Conservation (phyloP, 805 yeast species). For the Helenozyma rhizophorensis region DNA sequence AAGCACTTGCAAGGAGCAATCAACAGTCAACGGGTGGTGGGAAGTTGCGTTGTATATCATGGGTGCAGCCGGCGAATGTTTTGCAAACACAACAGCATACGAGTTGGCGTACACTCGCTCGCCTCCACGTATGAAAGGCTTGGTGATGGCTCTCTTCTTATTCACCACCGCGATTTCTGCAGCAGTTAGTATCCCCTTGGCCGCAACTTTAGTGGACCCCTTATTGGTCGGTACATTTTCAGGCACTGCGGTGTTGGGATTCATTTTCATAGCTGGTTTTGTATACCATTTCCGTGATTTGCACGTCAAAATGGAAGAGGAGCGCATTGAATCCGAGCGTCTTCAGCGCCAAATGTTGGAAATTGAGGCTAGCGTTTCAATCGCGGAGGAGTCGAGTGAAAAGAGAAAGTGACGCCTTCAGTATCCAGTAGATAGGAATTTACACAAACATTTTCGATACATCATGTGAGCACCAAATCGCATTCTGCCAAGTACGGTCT, state of each 20-base stretch:
- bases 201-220: conserved; percentile 39
- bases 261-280: conserved; percentile 29
- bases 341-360: too few relatives aligned
- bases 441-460: too few relatives aligned
- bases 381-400: too few relatives aligned
- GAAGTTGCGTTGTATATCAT: conserved; percentile 29
- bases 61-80: conserved; percentile 51
- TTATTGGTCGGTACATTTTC: conserved; percentile 40
- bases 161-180: conserved; percentile 45
- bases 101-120: conserved; percentile 52
- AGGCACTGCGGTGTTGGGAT: conserved; percentile 35
- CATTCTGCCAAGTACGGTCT: too few relatives aligned
- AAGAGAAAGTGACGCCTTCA: too few relatives aligned
- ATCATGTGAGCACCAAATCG: too few relatives aligned
- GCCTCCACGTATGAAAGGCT: conserved; percentile 47
- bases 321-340: conserved; percentile 14
- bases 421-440: too few relatives aligned
- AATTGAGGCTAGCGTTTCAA: too few relatives aligned
- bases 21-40: conserved; percentile 31
- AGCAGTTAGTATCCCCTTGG: conserved; percentile 41
- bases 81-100: conserved; percentile 47
- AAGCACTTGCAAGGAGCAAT: conserved; percentile 29
- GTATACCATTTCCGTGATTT: conserved; percentile 35
- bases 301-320: conserved; percentile 38
- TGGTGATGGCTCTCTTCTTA: conserved; percentile 44